Base-by-base conservation (phyloP, 164 flowering plant genomes). In the Vitis amurensis region DNA sequence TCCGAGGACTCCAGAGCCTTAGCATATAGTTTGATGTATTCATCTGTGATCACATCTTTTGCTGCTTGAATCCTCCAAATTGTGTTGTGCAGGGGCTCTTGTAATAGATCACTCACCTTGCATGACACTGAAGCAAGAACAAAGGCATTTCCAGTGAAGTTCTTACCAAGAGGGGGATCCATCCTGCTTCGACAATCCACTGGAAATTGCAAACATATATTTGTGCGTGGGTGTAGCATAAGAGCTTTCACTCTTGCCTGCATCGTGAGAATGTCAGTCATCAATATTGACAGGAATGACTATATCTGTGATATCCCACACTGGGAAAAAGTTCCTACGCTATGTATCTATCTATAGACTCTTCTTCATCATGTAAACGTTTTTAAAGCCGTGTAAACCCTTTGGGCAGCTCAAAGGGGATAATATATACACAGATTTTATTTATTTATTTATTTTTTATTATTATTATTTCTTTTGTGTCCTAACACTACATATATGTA, bases 61-160 rank as follows among this genome's bases (percentile, higher is more conserved):
- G 79, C 79, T 27, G 44, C 67, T 68, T 76, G 79, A 50, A 77
- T 77, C 61, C 47, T 73, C 44, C 17, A 16, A 16, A 77, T 66
- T 2, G 73, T 77, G 31, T 29, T 12, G 56, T 69, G 73, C 16
- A 72, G 76, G 47, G 76, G 70, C 49, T 76, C 76, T 37, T 72
- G 67, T 10, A 72, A n/a, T 14, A 76, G 53, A 5, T 72, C 67
- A n/a, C 58, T 64, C 50, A 61, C 79, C 8, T 23, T 2, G 23
- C 76, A 76, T 15, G 75, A 72, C 37, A 69, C 73, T 23, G 80
- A 73, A 44, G 71, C 73, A 9, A 77, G 76, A 29, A 77, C 76
- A 55, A 77, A 73, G 50, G 80, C 80, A 17, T 77, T 73, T 29
- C 76, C 80, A 29, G 80, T 66, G 76, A 69, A 77, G 66, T 73